Evolutionary conservation across 2,329 filamentous ascomycete species (phyloP).

Genomic region (Phialocephala sp.): DNA sequence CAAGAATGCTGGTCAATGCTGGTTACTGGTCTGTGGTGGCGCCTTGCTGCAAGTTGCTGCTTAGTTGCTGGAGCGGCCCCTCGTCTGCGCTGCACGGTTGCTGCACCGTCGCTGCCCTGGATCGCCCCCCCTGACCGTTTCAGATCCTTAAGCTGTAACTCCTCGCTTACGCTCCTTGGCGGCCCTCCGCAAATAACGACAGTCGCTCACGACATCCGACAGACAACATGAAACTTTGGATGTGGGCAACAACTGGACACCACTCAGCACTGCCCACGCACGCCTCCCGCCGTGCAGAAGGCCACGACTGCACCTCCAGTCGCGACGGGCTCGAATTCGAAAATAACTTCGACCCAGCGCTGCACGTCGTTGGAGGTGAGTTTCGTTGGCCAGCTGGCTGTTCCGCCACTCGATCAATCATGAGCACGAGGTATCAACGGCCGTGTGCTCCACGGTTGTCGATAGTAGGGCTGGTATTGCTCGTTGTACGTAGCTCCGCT

Average conservation of each 20-base stretch:
- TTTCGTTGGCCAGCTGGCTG: slow-evolving; percentile 13
- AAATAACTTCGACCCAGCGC: slow-evolving; percentile 1
- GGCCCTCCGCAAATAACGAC: slow-evolving; percentile 32
- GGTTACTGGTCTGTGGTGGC: neutral
- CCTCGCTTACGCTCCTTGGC: slow-evolving; percentile 32
- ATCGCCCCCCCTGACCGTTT: slow-evolving; percentile 22
- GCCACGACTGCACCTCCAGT: neutral
- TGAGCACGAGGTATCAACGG: slow-evolving; percentile 1
- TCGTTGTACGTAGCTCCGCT: slow-evolving; percentile 32
- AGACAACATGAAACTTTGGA: slow-evolving; percentile 38
- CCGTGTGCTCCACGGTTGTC: slow-evolving; percentile 14
- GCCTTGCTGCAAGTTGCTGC: too few species aligned
- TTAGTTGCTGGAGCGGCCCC: neutral
- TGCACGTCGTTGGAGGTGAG: too few species aligned
- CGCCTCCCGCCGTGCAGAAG: slow-evolving; percentile 5
- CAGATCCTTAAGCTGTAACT: slow-evolving; percentile 31
- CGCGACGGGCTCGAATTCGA: neutral
- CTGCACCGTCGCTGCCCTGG: neutral
- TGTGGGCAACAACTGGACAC: slow-evolving; percentile 10
- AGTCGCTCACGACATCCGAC: slow-evolving; percentile 30
- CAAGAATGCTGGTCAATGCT: neutral
- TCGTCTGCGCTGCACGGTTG: neutral
- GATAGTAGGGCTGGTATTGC: slow-evolving; percentile 42
- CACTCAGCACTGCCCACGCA: slow-evolving; percentile 7
- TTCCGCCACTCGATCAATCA: slow-evolving; percentile 3